Conservation (phyloP, 2,329 filamentous ascomycete species). For the Epichloe glyceriae region DNA sequence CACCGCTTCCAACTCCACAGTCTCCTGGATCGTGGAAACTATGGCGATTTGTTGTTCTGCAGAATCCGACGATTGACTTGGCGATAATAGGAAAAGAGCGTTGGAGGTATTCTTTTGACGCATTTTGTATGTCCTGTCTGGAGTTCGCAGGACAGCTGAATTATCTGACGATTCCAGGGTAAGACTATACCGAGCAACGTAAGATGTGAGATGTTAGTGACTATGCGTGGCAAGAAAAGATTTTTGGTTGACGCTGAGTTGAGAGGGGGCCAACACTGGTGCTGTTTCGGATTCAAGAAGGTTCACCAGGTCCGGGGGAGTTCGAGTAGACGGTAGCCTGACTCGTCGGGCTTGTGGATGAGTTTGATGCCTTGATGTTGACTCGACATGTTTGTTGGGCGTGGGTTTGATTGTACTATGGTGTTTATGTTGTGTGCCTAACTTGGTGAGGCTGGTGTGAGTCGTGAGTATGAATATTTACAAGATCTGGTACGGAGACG, state of each 20-base stretch:
- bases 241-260: neutral
- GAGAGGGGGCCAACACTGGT: constrained; percentile 33
- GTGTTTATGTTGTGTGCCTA: neutral
- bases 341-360: constrained; percentile 32
- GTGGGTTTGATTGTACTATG: neutral
- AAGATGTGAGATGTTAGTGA: neutral
- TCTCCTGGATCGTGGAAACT: constrained; percentile 47
- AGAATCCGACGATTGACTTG: constrained; percentile 10
- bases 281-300: constrained; percentile 41
- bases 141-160: constrained; percentile 38
- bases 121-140: constrained; percentile 41
- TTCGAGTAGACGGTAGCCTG: constrained; percentile 48
- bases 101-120: constrained; percentile 58
- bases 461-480: neutral
- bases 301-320: constrained; percentile 45
- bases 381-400: constrained; percentile 27
- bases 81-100: constrained; percentile 43
- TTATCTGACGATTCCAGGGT: constrained; percentile 35
- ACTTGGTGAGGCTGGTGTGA: neutral
- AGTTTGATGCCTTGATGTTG: constrained; percentile 38
- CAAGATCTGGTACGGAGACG: too few species aligned
- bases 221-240: neutral
- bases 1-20: constrained; percentile 43
- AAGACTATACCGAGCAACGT: constrained; percentile 21
- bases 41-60: constrained; percentile 28